These are phyloP conservation scores for Auriscalpium microsporum DNA, from an alignment of 768 basidiomycete species.

Conservation along the genomic window DNA sequence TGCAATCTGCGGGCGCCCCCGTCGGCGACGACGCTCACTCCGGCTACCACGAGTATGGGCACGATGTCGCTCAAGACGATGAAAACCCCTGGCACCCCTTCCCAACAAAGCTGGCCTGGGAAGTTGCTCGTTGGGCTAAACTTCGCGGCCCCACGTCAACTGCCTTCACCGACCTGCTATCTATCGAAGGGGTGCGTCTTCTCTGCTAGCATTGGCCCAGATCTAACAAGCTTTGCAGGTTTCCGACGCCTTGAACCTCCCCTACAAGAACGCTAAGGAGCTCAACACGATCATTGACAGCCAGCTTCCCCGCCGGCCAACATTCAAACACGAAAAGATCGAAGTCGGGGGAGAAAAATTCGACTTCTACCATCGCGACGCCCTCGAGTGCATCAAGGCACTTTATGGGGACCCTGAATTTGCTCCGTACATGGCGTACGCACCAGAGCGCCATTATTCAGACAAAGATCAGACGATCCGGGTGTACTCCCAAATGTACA, in stretches of 20 bases:
- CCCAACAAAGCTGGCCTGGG: no score
- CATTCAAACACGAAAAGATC: not conserved
- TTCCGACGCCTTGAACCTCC: not conserved
- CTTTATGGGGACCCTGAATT: not conserved
- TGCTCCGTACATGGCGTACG: not conserved
- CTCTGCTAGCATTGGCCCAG: no score
- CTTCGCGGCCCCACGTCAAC: no score
- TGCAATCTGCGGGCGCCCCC: no score
- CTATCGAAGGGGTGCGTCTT: no score
- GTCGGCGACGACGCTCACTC: no score
- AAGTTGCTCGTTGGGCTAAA: no score
- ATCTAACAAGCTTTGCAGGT: no score
- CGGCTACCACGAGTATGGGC: no score
- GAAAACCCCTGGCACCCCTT: no score
- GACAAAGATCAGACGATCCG: not conserved
- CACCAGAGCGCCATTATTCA: not conserved
- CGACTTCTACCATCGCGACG: not conserved
- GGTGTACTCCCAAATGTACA: conserved; percentile 16
- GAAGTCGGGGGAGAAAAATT: not conserved
- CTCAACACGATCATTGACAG: not conserved
- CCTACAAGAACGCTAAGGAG: not conserved
- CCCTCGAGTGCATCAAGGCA: not conserved
- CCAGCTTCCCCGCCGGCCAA: not conserved
- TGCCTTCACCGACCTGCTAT: no score
- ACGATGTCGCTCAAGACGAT: no score